Conservation (phyloP, 352 stramenopile genomes). For the Pythium utonaiense region DNA sequence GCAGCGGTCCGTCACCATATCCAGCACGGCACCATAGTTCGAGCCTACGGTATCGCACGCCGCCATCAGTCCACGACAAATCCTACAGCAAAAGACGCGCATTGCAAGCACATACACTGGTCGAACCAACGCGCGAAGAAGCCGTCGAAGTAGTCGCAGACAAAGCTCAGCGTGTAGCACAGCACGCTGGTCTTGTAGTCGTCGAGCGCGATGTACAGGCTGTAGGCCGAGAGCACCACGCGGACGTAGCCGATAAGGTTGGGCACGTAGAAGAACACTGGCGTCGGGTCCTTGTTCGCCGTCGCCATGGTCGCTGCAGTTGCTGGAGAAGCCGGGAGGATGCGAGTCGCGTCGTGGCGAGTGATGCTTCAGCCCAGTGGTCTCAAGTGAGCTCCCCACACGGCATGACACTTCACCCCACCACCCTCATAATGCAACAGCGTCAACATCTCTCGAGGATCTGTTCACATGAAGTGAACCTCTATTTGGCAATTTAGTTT, state of each 20-base stretch:
- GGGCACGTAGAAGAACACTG: conserved; percentile 95
- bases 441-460: neutral
- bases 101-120: conserved; percentile 73
- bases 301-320: conserved; percentile 8
- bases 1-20: conserved; percentile 98
- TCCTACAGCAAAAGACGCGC: neutral
- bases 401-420: neutral
- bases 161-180: conserved; percentile 95
- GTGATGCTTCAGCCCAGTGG: neutral
- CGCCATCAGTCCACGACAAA: too few species aligned
- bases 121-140: conserved; percentile 95
- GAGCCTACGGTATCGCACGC: conserved; percentile 64
- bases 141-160: conserved; percentile 97
- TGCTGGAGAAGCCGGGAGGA: neutral
- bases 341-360: neutral
- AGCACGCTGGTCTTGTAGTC: conserved; percentile 75
- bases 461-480: neutral
- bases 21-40: conserved; percentile 93
- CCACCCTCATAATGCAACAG: neutral
- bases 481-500: neutral
- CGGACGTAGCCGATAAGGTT: conserved; percentile 96
- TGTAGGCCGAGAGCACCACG: conserved; percentile 84
- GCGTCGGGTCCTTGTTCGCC: conserved; percentile 31
- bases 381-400: conserved; percentile 1
- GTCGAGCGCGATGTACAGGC: conserved; percentile 73